phyloP scores from a whole-genome alignment of 2,329 filamentous ascomycete genomes.

The Sporothrix luriei region DNA sequence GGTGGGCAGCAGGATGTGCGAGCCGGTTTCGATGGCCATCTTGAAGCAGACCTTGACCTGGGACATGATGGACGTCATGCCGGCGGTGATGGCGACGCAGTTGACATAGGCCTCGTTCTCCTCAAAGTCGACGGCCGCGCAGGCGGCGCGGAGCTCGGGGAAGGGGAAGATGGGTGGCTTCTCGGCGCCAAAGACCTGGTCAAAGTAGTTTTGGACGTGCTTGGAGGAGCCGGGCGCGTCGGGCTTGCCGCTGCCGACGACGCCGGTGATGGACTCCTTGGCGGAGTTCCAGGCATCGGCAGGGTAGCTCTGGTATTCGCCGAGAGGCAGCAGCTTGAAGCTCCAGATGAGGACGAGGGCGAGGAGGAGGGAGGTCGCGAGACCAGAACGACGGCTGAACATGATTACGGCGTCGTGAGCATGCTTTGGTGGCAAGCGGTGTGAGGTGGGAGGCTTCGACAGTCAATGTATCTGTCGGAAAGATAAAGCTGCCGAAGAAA shows the following conservation, averaged over 20 bases:
- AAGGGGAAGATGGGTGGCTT: slow-evolving; percentile 37
- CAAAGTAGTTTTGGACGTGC: slow-evolving; percentile 40
- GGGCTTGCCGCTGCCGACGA: neutral
- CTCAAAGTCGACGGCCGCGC: slow-evolving; percentile 39
- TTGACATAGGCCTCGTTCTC: slow-evolving; percentile 41
- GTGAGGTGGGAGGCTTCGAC: no score
- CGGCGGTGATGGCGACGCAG: slow-evolving; percentile 42
- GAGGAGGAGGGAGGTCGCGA: slow-evolving; percentile 28
- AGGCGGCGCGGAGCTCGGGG: slow-evolving; percentile 37
- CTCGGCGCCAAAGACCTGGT: slow-evolving; percentile 40
- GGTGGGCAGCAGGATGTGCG: slow-evolving; percentile 40
- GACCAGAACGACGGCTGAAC: slow-evolving; percentile 34
- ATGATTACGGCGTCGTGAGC: slow-evolving; percentile 24
- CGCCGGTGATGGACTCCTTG: slow-evolving; percentile 30
- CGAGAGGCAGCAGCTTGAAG: slow-evolving; percentile 21
- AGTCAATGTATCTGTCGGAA: no score
- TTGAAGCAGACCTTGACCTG: slow-evolving; percentile 45
- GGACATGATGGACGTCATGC: slow-evolving; percentile 43
- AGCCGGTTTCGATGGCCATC: slow-evolving; percentile 43
- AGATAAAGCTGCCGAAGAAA: neutral
- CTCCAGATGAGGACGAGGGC: slow-evolving; percentile 35
- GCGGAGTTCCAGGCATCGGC: slow-evolving; percentile 34
- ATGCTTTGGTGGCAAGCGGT: neutral
- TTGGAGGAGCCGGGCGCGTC: neutral
- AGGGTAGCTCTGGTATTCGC: slow-evolving; percentile 31